Conservation (phyloP, 2,329 filamentous ascomycete genomes). For the Drechmeria coniospora region DNA sequence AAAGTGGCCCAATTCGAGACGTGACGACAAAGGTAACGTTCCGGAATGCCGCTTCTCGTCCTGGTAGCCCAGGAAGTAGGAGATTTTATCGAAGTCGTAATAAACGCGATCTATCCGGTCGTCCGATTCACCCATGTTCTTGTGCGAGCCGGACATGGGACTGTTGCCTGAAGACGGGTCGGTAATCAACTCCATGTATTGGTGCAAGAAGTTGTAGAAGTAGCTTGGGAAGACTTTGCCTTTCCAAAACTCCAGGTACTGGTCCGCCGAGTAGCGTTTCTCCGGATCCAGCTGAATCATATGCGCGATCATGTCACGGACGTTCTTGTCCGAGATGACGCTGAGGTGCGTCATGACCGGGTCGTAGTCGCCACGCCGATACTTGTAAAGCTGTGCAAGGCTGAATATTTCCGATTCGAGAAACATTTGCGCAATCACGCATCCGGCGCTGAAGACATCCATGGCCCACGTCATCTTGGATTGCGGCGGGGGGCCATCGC, state of each 20-base stretch:
- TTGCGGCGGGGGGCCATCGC: slow-evolving; percentile 45
- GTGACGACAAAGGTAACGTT: slow-evolving; percentile 12
- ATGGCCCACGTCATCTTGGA: slow-evolving; percentile 72
- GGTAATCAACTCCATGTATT: slow-evolving; percentile 93
- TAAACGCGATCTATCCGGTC: slow-evolving; percentile 89
- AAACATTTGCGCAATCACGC: slow-evolving; percentile 92
- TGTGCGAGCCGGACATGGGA: slow-evolving; percentile 47
- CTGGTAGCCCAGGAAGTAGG: slow-evolving; percentile 74
- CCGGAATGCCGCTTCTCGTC: slow-evolving; percentile 26
- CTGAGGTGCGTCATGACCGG: slow-evolving; percentile 65
- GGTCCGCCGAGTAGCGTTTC: slow-evolving; percentile 80
- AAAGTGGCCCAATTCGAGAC: slow-evolving; percentile 48
- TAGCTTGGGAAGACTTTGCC: slow-evolving; percentile 88
- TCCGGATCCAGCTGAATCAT: slow-evolving; percentile 95
- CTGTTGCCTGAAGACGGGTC: slow-evolving; percentile 71
- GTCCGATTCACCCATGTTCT: slow-evolving; percentile 74
- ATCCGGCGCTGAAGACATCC: slow-evolving; percentile 96
- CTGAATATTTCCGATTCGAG: slow-evolving; percentile 93
- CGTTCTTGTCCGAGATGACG: slow-evolving; percentile 74
- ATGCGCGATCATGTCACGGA: slow-evolving; percentile 78
- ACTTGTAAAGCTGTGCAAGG: slow-evolving; percentile 91
- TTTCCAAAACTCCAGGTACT: slow-evolving; percentile 87
- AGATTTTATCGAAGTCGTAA: slow-evolving; percentile 94
- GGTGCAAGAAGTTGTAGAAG: slow-evolving; percentile 94
- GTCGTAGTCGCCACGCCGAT: slow-evolving; percentile 83